These are phyloP conservation scores for Herpetomonas tarakana DNA, from an alignment of 208 protist genomes.

Conservation along the genomic window DNA sequence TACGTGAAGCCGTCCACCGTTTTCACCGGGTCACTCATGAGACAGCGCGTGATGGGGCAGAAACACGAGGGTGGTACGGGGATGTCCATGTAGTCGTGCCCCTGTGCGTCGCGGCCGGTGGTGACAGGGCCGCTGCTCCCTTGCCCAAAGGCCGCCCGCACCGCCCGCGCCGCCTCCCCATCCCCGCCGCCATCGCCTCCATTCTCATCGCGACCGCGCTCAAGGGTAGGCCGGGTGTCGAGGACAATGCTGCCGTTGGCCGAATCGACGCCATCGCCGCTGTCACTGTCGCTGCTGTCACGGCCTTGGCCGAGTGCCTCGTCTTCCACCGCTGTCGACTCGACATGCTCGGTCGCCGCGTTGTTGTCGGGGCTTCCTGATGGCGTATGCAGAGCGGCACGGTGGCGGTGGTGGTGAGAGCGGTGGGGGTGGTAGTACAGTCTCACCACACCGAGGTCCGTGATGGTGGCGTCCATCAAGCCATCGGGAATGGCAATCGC, in stretches of 20 bases:
- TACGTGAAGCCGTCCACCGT: constrained; percentile 86
- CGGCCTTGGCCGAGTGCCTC: not conserved
- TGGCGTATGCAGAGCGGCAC: too few relatives aligned
- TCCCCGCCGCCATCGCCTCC: not conserved
- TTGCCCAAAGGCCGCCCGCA: too few relatives aligned
- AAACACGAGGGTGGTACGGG: constrained; percentile 27
- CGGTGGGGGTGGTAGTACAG: constrained; percentile 1
- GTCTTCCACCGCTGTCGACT: too few relatives aligned
- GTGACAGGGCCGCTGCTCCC: not conserved
- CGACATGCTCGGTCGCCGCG: too few relatives aligned
- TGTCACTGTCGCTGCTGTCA: not conserved
- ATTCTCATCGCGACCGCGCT: too few relatives aligned
- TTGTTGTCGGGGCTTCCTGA: too few relatives aligned
- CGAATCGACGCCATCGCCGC: not conserved
- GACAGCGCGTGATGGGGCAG: constrained; percentile 75
- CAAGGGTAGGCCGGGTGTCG: too few relatives aligned
- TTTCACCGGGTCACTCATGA: constrained; percentile 87
- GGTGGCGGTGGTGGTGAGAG: not conserved
- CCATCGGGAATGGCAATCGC: constrained; percentile 6
- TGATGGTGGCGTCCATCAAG: constrained; percentile 6
- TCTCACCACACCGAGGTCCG: constrained; percentile 5
- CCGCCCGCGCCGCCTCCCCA: too few relatives aligned
- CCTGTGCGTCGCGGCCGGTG: not conserved
- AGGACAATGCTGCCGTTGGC: not conserved
- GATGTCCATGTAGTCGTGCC: constrained; percentile 14